Evolutionary conservation across 1,284 basidiomycete genomes (phyloP).

Genomic region (Fomitopsis schrenkii): DNA sequence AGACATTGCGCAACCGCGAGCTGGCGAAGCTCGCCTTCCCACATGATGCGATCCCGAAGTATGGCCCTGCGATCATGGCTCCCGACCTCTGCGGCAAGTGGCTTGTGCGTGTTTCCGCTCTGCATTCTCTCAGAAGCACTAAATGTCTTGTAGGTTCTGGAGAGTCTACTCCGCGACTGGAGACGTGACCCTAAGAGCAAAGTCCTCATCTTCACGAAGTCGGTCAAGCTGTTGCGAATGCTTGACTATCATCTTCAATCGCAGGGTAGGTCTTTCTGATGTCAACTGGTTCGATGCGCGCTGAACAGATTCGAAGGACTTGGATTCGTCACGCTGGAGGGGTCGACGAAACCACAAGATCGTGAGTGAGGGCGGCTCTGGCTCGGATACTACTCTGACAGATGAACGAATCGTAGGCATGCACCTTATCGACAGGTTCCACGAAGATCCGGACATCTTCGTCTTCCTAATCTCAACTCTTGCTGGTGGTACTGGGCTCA

Average conservation of each 20-base stretch:
- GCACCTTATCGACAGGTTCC: slow-evolving; percentile 78
- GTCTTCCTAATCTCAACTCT: slow-evolving; percentile 79
- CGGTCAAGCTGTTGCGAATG: slow-evolving; percentile 78
- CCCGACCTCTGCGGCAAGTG: slow-evolving; percentile 81
- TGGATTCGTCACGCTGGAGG: slow-evolving; percentile 70
- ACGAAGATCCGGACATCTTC: slow-evolving; percentile 68
- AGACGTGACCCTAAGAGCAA: slow-evolving; percentile 62
- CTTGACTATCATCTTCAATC: slow-evolving; percentile 65
- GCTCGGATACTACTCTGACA: not conserved
- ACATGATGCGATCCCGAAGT: slow-evolving; percentile 50
- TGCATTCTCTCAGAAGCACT: not conserved
- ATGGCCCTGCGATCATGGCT: slow-evolving; percentile 55
- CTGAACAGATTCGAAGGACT: slow-evolving; percentile 38
- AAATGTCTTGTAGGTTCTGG: slow-evolving; percentile 47
- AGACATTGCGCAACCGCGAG: slow-evolving; percentile 58
- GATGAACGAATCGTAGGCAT: slow-evolving; percentile 50
- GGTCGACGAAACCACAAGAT: slow-evolving; percentile 59
- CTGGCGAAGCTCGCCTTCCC: slow-evolving; percentile 56
- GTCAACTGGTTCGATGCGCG: slow-evolving; percentile 1
- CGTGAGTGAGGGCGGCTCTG: slow-evolving; percentile 38
- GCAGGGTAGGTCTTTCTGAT: slow-evolving; percentile 34
- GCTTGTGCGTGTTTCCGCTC: slow-evolving; percentile 43
- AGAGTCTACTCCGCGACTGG: slow-evolving; percentile 65
- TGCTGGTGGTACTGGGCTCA: slow-evolving; percentile 74
- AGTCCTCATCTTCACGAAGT: slow-evolving; percentile 84